Evolutionary conservation across 2,329 filamentous ascomycete genomes (phyloP).

Genomic region (Fusarium napiforme): DNA sequence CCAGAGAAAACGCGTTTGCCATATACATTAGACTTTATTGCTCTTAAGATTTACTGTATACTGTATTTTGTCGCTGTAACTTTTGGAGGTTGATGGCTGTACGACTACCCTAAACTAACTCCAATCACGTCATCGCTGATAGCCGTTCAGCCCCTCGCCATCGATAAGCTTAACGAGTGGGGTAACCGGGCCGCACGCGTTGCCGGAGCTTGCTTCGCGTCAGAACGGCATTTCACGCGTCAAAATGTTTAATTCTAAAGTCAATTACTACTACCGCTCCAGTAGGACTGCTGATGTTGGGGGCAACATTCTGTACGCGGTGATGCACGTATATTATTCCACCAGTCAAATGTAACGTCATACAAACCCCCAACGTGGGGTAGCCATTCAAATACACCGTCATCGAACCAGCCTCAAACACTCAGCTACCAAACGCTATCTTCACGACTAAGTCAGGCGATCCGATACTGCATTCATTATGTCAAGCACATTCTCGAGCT

Average conservation of each 20-base stretch:
- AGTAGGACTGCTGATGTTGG: not conserved
- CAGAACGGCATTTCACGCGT: not conserved
- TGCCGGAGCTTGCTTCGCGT: not conserved
- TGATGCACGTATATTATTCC: conserved; percentile 11
- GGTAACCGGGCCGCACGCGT: not conserved
- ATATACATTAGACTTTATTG: rapidly evolving
- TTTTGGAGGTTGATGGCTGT: not conserved
- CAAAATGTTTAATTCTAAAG: not conserved
- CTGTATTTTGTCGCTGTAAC: rapidly evolving
- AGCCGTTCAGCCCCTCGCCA: rapidly evolving
- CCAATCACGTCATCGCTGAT: not conserved
- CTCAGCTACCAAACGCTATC: not conserved
- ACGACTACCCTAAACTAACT: not conserved
- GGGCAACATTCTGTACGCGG: not conserved
- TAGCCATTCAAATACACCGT: conserved; percentile 28
- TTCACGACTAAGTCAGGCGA: not conserved
- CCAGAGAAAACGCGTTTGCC: rapidly evolving
- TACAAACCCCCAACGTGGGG: conserved; percentile 35
- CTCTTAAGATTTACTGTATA: rapidly evolving
- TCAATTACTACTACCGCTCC: too few species aligned
- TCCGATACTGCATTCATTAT: conserved; percentile 9
- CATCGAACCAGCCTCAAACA: conserved; percentile 18
- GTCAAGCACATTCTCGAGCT: conserved; percentile 41
- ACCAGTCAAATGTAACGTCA: conserved; percentile 32
- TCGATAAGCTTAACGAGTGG: conserved; percentile 15